phyloP scores from a whole-genome alignment of 2,329 filamentous ascomycete genomes.

The Rhynchosporium secalis region DNA sequence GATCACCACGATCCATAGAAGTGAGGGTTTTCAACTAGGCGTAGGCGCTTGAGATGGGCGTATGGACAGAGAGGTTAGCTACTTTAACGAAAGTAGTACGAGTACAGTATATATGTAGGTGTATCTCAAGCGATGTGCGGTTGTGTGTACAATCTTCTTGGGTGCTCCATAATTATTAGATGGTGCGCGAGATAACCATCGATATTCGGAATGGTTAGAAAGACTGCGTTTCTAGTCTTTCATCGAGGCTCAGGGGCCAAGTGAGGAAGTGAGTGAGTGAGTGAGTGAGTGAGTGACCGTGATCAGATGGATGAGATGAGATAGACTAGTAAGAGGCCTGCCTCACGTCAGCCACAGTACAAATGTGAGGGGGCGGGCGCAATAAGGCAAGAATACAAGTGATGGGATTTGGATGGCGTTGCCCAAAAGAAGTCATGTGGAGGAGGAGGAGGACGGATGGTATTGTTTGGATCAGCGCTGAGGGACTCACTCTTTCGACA shows the following conservation, averaged over 20 bases:
- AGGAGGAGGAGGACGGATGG: not conserved
- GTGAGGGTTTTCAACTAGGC: not conserved
- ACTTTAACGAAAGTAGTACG: no score
- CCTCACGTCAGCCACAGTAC: conserved; percentile 28
- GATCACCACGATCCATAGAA: conserved; percentile 1
- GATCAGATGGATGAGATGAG: conserved; percentile 9
- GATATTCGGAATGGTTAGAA: conserved; percentile 24
- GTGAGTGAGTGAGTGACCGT: not conserved
- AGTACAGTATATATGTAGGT: no score
- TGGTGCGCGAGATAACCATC: not conserved
- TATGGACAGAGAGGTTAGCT: no score
- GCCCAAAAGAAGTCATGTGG: not conserved
- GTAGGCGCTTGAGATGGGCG: not conserved
- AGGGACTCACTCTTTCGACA: no score
- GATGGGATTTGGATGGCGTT: not conserved
- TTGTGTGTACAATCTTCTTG: no score
- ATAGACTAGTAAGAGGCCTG: conserved; percentile 7
- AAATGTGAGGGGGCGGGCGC: not conserved
- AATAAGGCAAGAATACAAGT: not conserved
- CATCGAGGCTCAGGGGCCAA: not conserved
- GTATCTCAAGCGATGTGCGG: no score
- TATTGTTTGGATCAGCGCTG: not conserved
- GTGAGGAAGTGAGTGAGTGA: not conserved
- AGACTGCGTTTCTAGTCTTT: not conserved
- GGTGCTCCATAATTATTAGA: not conserved